Conservation (phyloP, 2,329 filamentous ascomycete species). For the Exophiala sp. region DNA sequence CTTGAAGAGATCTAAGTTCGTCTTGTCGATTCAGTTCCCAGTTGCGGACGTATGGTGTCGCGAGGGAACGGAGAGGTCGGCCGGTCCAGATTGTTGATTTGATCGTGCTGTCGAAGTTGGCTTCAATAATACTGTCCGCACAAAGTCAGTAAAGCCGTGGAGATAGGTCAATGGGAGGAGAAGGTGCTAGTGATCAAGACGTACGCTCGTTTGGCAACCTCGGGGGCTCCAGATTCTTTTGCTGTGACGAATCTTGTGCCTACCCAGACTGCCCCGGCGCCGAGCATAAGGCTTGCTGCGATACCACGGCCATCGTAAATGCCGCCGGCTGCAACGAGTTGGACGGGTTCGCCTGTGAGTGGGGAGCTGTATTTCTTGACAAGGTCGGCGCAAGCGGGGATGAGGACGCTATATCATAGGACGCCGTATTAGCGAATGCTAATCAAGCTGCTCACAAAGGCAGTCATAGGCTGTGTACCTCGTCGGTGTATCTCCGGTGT, state of each 20-base stretch:
- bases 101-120: conserved; percentile 68
- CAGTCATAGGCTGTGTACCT: conserved; percentile 30
- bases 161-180: conserved; percentile 31
- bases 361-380: conserved; percentile 63
- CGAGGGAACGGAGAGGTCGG: conserved; percentile 67
- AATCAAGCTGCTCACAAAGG: no score
- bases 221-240: conserved; percentile 58
- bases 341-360: conserved; percentile 60
- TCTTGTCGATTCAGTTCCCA: conserved; percentile 67
- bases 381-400: conserved; percentile 75
- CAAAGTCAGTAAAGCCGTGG: conserved; percentile 61
- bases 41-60: conserved; percentile 67
- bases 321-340: conserved; percentile 78
- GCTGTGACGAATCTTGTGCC: conserved; percentile 78
- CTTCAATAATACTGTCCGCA: conserved; percentile 69
- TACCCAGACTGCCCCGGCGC: conserved; percentile 77
- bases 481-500: conserved; percentile 74
- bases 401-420: conserved; percentile 53
- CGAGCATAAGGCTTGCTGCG: conserved; percentile 72
- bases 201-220: conserved; percentile 21
- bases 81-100: conserved; percentile 75
- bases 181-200: not conserved
- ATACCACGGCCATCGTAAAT: conserved; percentile 71
- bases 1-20: conserved; percentile 50
- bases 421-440: not conserved